Conservation (phyloP, 2,329 filamentous ascomycete genomes). For the Trichoderma breve region DNA sequence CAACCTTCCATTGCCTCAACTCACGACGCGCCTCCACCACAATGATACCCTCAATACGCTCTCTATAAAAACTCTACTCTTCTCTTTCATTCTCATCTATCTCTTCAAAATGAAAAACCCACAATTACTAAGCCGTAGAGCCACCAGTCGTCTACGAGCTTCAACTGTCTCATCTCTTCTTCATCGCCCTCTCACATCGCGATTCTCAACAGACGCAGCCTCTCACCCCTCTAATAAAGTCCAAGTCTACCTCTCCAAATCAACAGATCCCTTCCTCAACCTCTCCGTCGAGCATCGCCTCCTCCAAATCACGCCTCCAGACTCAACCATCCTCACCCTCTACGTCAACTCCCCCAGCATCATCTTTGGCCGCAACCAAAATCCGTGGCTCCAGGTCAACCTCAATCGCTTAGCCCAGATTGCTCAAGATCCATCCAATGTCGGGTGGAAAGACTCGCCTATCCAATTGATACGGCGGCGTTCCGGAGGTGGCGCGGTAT, state of each 20-base stretch:
- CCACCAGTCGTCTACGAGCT: neutral
- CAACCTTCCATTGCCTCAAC: neutral
- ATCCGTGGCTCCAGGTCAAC: conserved; percentile 92
- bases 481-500: conserved; percentile 88
- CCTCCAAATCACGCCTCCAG: conserved; percentile 67
- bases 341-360: conserved; percentile 87
- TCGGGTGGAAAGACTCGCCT: conserved; percentile 29
- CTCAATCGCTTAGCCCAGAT: conserved; percentile 54
- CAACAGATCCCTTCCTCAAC: conserved; percentile 78
- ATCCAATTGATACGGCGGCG: conserved; percentile 73
- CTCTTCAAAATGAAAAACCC: neutral
- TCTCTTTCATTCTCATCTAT: neutral
- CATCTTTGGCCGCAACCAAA: conserved; percentile 94
- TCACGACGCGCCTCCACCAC: neutral
- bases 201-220: conserved; percentile 40
- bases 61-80: neutral
- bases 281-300: conserved; percentile 92
- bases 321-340: conserved; percentile 77
- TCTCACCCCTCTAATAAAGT: conserved; percentile 46
- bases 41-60: neutral
- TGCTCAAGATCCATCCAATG: conserved; percentile 23
- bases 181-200: conserved; percentile 5
- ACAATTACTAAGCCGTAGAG: neutral
- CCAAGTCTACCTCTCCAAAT: conserved; percentile 71
- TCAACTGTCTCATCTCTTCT: neutral